Evolutionary conservation across 441 rosid genomes (phyloP), one percentile per base, ranked within the genome.

Genomic region (Euphorbia schlechtendalii): DNA sequence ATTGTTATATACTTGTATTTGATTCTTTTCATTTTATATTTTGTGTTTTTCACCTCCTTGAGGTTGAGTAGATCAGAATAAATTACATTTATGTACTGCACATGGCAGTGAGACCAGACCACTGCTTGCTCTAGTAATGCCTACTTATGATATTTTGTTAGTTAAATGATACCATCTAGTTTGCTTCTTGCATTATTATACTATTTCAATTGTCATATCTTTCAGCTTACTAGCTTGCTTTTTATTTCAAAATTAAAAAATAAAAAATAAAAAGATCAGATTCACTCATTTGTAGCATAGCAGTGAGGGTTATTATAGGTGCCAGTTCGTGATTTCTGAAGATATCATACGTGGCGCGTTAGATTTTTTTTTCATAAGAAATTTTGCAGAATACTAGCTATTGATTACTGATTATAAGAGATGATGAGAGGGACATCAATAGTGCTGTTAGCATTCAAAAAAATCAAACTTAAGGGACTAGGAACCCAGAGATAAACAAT

Each of bases 1-100:
- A 20, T 69, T 71, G 65, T n/a, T n/a, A n/a, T n/a, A n/a, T n/a
- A n/a, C n/a, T 72, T 76, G 64, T 72, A 77, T 66, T 63, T 57
- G 69, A 68, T 80, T 76, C 69, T 67, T 76, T 71, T 36, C 22
- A 51, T 46, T 48, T 3, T 57, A 41, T 49, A 40, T 64, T 32
- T 60, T 34, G 22, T n/a, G n/a, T n/a, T n/a, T n/a, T n/a, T n/a
- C n/a, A n/a, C n/a, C n/a, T n/a, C n/a, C n/a, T n/a, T n/a, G n/a
- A n/a, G n/a, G n/a, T n/a, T n/a, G n/a, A n/a, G n/a, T n/a, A n/a
- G n/a, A n/a, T n/a, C n/a, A n/a, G n/a, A n/a, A 17, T 43, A 10
- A n/a, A 58, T 12, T 51, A 27, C 60, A 36, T 5, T 11, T 27
- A 2, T 5, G 13, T 53, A 11, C 48, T 41, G 21, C 13, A 41